Base-by-base conservation (phyloP, 116 monocot genomes). In the Phalaenopsis hybrid region DNA sequence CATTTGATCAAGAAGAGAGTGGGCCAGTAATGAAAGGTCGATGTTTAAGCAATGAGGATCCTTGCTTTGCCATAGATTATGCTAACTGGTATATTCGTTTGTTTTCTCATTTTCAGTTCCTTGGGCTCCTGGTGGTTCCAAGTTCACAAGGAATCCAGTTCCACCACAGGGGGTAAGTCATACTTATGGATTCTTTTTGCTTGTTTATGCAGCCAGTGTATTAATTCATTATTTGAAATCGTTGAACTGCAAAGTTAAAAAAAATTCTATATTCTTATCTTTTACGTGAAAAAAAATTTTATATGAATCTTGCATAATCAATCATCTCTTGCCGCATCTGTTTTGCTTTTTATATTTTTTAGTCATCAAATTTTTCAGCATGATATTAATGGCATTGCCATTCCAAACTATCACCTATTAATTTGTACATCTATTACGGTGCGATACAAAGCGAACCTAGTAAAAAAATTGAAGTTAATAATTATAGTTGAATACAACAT, bases 61-160 rank as follows among this genome's bases (percentile, higher is more conserved):
- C 10, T 65, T 73, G 72, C 20, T 34, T 12, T 37, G 72, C 10
- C 23, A 31, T 25, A 31, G 34, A 34, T 25, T 31, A 34, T 10
- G 6, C 37, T 73, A 73, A 73, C 37, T 73, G 72, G 41, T 73
- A 37, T 73, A 73, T n/a, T 73, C 16, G 41, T 85, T 18, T 59
- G 76, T 45, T 74, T 81, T 20, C 76, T 37, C 45, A 86, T 51
- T 59, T 78, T 77, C 86, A 96, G 96, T 96, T 87, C 96, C 96
- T 75, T 96, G 96, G 96, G 96, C 96, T 85, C 96, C 96, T 80
- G 93, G 93, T 83, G 93, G 96, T 79, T 79, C 74, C 82, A 93
- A 93, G 83, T 96, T 96, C 85, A 89, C 90, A 25, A 82, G 96
- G 79, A 96, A 96, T 85, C 92, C 93, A 79, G 86, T 85, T 50